Evolutionary conservation across 2,329 filamentous ascomycete genomes (phyloP), one percentile per base, ranked within the genome.

Genomic region (Arthroderma sp.): DNA sequence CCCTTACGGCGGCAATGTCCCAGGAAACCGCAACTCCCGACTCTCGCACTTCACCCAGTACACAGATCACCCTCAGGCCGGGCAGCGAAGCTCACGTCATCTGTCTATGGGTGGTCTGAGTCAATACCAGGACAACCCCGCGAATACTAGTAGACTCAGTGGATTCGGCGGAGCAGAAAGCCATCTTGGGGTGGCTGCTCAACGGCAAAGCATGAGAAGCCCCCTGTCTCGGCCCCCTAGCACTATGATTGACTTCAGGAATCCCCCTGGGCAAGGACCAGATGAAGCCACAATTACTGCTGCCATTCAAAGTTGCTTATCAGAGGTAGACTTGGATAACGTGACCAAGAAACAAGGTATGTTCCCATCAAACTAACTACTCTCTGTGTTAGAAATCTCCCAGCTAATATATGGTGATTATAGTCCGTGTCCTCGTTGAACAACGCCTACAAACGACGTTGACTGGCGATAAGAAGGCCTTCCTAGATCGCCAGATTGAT

Each of bases 321-420:
- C 73, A 10, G 89, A 95, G 57, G 87, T 95, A 0, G 89, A 98
- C 63, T 72, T 98, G 36, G 91, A 98, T 62, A 89, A 77, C n/a
- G 86, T 96, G 40, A 98, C 91, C 5, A 98, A 96, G 79, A 98
- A 98, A 70, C 89, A 96, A 68, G 68, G 78, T 61, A 69, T 69
- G 63, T 60, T 22, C 15, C 15, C 15, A 22, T 22, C 15, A 22
- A 22, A 22, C 15, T 30, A 22, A 6, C 7, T 22, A 22, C 15
- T 22, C 15, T 22, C 15, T 3, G 15, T 22, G 42, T n/a, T 28
- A 11, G 29, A 28, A 9, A 32, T 9, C 39, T 46, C 15, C 15
- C 15, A 22, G 15, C 15, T 22, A 22, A 22, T 22, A 2, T 22
- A 22, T 3, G 15, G 15, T 22, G 3, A 22, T 4, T 47, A 36